phyloP scores from a whole-genome alignment of 1,284 basidiomycete species.

The Pulveroboletus sp. region DNA sequence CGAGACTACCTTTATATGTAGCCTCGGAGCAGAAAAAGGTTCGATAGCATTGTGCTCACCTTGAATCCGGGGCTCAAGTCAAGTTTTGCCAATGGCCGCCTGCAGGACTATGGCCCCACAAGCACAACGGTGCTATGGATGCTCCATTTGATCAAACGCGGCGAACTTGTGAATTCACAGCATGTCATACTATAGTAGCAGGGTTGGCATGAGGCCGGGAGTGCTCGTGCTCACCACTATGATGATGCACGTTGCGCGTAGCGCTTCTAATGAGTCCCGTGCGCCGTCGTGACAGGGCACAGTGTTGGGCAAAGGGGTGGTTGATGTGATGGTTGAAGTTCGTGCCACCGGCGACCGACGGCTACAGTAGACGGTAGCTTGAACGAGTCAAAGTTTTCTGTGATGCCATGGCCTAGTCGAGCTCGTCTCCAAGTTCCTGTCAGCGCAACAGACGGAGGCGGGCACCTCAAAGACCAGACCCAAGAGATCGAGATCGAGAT shows the following conservation, averaged over 20 bases:
- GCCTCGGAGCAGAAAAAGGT: neutral
- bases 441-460: too few relatives aligned
- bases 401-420: too few relatives aligned
- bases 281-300: neutral
- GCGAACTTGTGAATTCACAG: constrained; percentile 18
- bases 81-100: constrained; percentile 5
- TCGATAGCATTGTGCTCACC: constrained; percentile 1
- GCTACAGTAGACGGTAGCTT: too few relatives aligned
- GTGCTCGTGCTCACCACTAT: neutral
- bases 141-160: constrained; percentile 16
- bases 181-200: neutral
- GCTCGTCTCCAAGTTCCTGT: too few relatives aligned
- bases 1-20: constrained; percentile 18
- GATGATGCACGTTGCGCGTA: constrained; percentile 10
- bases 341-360: too few relatives aligned
- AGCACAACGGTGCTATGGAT: neutral
- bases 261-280: neutral
- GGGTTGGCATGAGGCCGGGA: constrained; percentile 7
- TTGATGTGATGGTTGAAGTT: neutral
- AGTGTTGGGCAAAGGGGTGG: neutral
- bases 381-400: too few relatives aligned
- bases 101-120: constrained; percentile 1
- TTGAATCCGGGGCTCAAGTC: neutral
- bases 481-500: neutral
- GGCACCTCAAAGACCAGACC: neutral